Evolutionary conservation across 345 rosid species (phyloP), one percentile per base, ranked within the genome.

Genomic region (Hibiscus syriacus): DNA sequence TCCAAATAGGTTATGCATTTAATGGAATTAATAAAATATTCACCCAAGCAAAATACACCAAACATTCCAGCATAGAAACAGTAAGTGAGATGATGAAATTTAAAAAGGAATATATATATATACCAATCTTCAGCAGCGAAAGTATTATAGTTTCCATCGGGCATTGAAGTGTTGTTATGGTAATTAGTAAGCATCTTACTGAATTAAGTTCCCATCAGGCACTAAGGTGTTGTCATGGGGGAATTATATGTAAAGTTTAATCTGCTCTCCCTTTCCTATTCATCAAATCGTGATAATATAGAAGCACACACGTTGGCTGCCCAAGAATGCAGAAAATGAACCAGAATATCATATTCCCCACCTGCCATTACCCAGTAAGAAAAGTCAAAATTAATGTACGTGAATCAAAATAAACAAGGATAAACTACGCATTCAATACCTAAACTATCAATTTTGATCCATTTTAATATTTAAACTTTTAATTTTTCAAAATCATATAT

Each of bases 331-430:
- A 82, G 81, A 95, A 95, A 46, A 79, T 56, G 77, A 85, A 85
- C 99, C 99, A 95, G 86, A 95, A 95, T 58, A 90, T 74, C 94
- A 95, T 90, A 67, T 95, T 95, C 4, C 99, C 99, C 74, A 87
- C 98, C 99, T 94, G 49, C 83, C 29, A 53, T 70, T 43, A 49
- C 54, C 54, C 11, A 41, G 16, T n/a, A n/a, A n/a, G n/a, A n/a
- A n/a, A n/a, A n/a, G n/a, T n/a, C n/a, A n/a, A n/a, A n/a, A n/a
- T n/a, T n/a, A n/a, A n/a, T n/a, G n/a, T n/a, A n/a, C n/a, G n/a
- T n/a, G n/a, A n/a, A n/a, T n/a, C n/a, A n/a, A n/a, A n/a, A n/a
- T n/a, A n/a, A n/a, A n/a, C n/a, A n/a, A n/a, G n/a, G n/a, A n/a
- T n/a, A n/a, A n/a, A n/a, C n/a, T n/a, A n/a, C n/a, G n/a, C n/a